A percentile compares a stretch with the other conserved stretches of the same genome.
Evolutionary conservation across 2,329 filamentous ascomycete species (phyloP).

Genomic region (Penicillium sp.): DNA sequence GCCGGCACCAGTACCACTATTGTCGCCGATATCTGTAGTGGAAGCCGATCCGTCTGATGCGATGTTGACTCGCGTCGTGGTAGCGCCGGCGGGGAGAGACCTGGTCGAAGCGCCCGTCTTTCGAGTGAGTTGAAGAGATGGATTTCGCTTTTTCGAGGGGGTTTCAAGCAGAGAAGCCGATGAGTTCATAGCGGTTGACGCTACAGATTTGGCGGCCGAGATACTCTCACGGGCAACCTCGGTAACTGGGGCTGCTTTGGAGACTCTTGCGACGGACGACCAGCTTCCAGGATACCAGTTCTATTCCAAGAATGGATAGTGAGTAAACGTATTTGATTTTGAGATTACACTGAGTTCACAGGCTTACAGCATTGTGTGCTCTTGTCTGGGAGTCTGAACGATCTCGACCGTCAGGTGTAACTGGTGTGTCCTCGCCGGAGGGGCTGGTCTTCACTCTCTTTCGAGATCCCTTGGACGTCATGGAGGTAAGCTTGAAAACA

Average conservation of each 20-base stretch:
- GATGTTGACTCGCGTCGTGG: slow-evolving; percentile 49
- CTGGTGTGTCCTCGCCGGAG: slow-evolving; percentile 32
- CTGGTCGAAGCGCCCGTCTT: slow-evolving; percentile 44
- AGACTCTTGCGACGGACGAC: slow-evolving; percentile 40
- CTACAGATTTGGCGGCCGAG: slow-evolving; percentile 43
- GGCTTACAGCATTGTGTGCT: slow-evolving; percentile 33
- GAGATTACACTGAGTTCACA: background rate
- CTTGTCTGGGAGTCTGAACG: slow-evolving; percentile 29
- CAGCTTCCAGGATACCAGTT: slow-evolving; percentile 51
- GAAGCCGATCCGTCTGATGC: slow-evolving; percentile 43
- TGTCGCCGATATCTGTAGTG: slow-evolving; percentile 26
- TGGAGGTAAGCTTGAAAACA: slow-evolving; percentile 35
- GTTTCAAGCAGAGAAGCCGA: slow-evolving; percentile 31
- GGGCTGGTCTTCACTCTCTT: slow-evolving; percentile 47
- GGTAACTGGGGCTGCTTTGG: slow-evolving; percentile 51
- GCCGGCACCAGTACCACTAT: slow-evolving; percentile 15
- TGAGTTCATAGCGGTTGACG: slow-evolving; percentile 37
- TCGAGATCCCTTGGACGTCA: slow-evolving; percentile 45
- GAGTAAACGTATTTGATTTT: slow-evolving; percentile 10
- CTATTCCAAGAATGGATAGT: slow-evolving; percentile 19
- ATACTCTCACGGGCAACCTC: slow-evolving; percentile 54
- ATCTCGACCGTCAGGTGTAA: slow-evolving; percentile 27
- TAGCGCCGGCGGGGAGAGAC: slow-evolving; percentile 48
- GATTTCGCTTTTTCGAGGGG: slow-evolving; percentile 31
- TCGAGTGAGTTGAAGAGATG: slow-evolving; percentile 47